These are phyloP conservation scores for Diplogelasinospora grovesii DNA, from an alignment of 495 filamentous ascomycete species.

Conservation along the genomic window DNA sequence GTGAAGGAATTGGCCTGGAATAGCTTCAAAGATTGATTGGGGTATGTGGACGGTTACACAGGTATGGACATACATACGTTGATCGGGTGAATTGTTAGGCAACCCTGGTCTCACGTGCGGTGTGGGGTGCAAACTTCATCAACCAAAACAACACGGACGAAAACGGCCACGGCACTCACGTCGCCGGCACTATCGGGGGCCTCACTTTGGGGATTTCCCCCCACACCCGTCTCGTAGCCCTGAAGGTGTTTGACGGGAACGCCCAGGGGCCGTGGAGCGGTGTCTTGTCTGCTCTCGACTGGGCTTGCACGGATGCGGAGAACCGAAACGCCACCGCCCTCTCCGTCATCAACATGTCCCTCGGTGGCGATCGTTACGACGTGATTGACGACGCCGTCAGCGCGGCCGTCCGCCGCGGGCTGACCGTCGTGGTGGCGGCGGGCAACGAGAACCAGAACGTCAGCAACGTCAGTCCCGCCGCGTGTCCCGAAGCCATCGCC, in stretches of 20 bases:
- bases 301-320: constrained; percentile 41
- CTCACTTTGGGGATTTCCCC: constrained; percentile 57
- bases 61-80: too few species aligned
- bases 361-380: constrained; percentile 43
- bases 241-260: constrained; percentile 51
- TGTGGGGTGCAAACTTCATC: constrained; percentile 1
- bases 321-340: constrained; percentile 23
- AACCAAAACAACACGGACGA: constrained; percentile 17
- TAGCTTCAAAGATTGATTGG: too few species aligned
- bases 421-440: constrained; percentile 41
- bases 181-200: constrained; percentile 53
- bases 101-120: constrained; percentile 19
- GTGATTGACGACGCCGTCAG: constrained; percentile 44
- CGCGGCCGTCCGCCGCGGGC: constrained; percentile 32
- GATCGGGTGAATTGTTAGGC: too few species aligned
- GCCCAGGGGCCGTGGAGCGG: constrained; percentile 17
- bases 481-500: constrained; percentile 44
- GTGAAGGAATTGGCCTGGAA: too few species aligned
- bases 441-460: constrained; percentile 39
- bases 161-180: constrained; percentile 61
- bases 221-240: constrained; percentile 49
- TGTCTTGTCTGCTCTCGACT: constrained; percentile 49
- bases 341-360: constrained; percentile 45
- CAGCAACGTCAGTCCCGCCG: constrained; percentile 40
- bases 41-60: too few species aligned